These are phyloP conservation scores for Ceratocystis eucalypticola DNA, from an alignment of 2,329 filamentous ascomycete species.

Conservation along the genomic window DNA sequence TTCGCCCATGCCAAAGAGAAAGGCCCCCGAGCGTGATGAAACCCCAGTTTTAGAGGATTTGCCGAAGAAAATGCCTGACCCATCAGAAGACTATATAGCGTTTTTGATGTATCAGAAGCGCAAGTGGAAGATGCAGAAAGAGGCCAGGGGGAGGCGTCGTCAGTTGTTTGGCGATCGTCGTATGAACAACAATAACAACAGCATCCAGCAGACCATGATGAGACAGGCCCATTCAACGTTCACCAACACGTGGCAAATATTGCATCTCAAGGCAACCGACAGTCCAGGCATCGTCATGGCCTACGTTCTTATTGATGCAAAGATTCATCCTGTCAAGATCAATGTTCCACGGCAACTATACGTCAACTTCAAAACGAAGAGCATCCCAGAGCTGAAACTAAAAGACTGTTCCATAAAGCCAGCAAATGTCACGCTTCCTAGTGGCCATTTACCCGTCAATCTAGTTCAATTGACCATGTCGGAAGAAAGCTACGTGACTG, in stretches of 20 bases:
- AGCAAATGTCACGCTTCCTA: constrained; percentile 83
- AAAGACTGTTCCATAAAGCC: constrained; percentile 83
- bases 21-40: constrained; percentile 44
- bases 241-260: constrained; percentile 85
- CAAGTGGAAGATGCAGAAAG: constrained; percentile 97
- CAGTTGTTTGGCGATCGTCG: constrained; percentile 86
- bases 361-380: constrained; percentile 76
- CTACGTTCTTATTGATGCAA: constrained; percentile 84
- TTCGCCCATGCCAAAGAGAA: constrained; percentile 50
- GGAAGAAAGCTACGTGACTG: constrained; percentile 73
- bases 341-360: constrained; percentile 82
- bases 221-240: constrained; percentile 86
- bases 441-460: constrained; percentile 86
- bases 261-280: constrained; percentile 74
- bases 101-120: constrained; percentile 93
- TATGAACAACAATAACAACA: constrained; percentile 36
- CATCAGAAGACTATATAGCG: constrained; percentile 71
- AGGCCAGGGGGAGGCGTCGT: constrained; percentile 68
- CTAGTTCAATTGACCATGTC: constrained; percentile 87
- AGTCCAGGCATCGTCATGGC: constrained; percentile 75
- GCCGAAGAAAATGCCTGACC: constrained; percentile 62
- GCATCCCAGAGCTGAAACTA: constrained; percentile 68
- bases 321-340: constrained; percentile 76
- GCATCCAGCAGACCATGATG: constrained; percentile 59
- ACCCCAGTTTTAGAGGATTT: constrained; percentile 49